These are phyloP conservation scores for Juncus inflexus DNA, from an alignment of 176 grass and related monocot species.

Conservation along the genomic window DNA sequence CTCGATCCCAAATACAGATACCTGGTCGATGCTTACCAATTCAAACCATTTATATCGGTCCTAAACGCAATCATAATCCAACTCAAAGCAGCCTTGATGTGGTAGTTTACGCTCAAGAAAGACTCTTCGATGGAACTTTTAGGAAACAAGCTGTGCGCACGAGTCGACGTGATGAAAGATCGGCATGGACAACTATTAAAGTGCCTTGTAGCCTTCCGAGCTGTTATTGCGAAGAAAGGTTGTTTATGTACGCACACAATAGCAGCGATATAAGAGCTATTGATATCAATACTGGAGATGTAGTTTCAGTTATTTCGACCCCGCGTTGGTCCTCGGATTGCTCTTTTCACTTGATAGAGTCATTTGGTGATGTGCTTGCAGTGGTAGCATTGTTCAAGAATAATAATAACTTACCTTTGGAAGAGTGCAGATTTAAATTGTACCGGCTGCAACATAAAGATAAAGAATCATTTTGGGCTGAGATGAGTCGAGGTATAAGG, in stretches of 20 bases:
- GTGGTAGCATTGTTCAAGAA: not conserved
- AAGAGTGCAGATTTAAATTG: not conserved
- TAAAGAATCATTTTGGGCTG: not conserved
- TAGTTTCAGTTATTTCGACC: not conserved
- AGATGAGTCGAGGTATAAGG: not conserved
- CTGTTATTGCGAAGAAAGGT: not conserved
- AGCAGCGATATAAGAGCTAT: not conserved
- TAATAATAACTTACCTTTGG: not conserved
- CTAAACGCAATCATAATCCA: too few species aligned
- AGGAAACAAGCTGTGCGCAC: too few species aligned
- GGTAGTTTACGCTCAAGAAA: too few species aligned
- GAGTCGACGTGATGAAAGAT: not conserved
- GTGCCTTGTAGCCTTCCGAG: not conserved
- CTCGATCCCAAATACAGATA: not conserved
- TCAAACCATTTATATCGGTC: too few species aligned
- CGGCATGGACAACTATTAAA: not conserved
- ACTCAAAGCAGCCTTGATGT: too few species aligned
- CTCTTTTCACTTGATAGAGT: not conserved
- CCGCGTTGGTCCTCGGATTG: too few species aligned
- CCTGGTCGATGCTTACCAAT: not conserved
- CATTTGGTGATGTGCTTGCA: conserved; percentile 2
- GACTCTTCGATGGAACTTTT: too few species aligned
- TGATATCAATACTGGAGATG: too few species aligned
- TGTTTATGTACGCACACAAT: not conserved
- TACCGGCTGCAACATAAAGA: not conserved